phyloP scores from a whole-genome alignment of 306 rosid species.

The Lotus japonicus region DNA sequence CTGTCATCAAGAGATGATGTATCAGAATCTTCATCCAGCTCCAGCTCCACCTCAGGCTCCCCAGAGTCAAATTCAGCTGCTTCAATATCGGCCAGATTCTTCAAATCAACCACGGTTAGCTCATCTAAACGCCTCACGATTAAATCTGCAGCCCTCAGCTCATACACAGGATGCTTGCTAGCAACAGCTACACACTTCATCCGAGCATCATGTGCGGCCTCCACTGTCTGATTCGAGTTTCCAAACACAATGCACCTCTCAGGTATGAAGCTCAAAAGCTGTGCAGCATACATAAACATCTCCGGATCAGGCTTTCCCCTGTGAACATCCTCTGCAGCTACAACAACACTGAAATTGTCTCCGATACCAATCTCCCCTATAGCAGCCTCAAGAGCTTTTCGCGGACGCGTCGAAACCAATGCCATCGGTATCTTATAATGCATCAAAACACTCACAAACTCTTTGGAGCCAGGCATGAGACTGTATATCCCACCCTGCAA shows the following conservation, averaged over 20 bases:
- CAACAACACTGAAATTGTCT: constrained; percentile 65
- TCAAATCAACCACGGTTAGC: constrained; percentile 86
- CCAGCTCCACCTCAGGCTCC: constrained; percentile 77
- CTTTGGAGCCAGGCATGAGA: constrained; percentile 66
- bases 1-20: constrained; percentile 50
- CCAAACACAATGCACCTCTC: constrained; percentile 98
- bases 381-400: constrained; percentile 67
- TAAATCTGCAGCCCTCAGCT: constrained; percentile 88
- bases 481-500: constrained; percentile 83
- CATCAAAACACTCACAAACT: constrained; percentile 85
- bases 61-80: constrained; percentile 59
- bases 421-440: constrained; percentile 91
- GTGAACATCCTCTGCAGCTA: constrained; percentile 88
- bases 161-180: constrained; percentile 93
- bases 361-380: constrained; percentile 65
- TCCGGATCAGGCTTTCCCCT: constrained; percentile 98
- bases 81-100: constrained; percentile 75
- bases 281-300: constrained; percentile 83
- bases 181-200: constrained; percentile 99
- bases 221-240: constrained; percentile 86
- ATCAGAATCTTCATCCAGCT: constrained; percentile 43
- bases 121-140: constrained; percentile 80
- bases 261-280: constrained; percentile 79
- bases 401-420: constrained; percentile 80
- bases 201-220: constrained; percentile 90